Percentiles rank a stretch among this genome's conserved stretches.
Evolutionary conservation across 2,329 filamentous ascomycete genomes (phyloP).

Genomic region (Sporothrix pallida): DNA sequence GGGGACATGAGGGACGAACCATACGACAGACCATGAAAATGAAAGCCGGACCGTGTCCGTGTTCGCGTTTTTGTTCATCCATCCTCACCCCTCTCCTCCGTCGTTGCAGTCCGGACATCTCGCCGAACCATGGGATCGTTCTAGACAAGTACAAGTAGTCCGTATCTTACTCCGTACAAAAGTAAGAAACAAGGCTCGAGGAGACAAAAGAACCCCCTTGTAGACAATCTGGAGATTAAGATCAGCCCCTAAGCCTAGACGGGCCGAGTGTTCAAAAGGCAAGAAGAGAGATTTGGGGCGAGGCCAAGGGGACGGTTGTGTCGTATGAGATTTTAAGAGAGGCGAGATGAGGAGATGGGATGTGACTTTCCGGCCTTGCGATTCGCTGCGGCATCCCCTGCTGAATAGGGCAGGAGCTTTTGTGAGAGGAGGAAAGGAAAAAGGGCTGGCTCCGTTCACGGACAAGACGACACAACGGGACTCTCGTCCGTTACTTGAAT

Average conservation of each 20-base stretch:
- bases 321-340: neutral
- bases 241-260: conserved; percentile 21
- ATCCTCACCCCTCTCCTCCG: neutral
- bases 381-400: conserved; percentile 24
- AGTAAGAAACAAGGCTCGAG: neutral
- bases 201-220: neutral
- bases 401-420: neutral
- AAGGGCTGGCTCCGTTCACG: conserved; percentile 8
- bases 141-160: neutral
- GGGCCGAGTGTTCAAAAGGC: conserved; percentile 2
- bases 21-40: neutral
- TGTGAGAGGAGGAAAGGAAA: neutral
- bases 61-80: neutral
- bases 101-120: neutral
- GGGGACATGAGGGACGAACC: neutral
- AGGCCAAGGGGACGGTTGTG: too few relatives aligned
- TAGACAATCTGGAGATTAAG: conserved; percentile 18
- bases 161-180: too few relatives aligned
- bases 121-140: conserved; percentile 16
- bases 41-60: conserved; percentile 3
- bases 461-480: conserved; percentile 3
- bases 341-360: neutral
- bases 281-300: too few relatives aligned
- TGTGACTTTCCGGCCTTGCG: conserved; percentile 2
- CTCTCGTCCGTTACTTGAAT: neutral